Conservation (phyloP, 805 yeast genomes). For the Wickerhamomyces bovis region DNA sequence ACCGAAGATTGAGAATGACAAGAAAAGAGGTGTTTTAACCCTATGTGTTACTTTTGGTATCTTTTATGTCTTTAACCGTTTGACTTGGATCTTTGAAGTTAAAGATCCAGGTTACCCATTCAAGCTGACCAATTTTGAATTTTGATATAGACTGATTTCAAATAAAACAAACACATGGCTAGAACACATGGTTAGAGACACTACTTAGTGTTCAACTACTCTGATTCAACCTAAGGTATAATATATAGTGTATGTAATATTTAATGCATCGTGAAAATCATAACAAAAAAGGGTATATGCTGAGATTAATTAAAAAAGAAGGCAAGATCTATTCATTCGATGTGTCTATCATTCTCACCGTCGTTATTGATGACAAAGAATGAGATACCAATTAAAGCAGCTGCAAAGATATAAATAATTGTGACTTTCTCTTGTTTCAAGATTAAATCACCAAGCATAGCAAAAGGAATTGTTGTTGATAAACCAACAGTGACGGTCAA, state of each 20-base stretch:
- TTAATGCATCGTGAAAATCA: not conserved
- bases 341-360: slow-evolving; percentile 53
- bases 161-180: too few species aligned
- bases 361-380: slow-evolving; percentile 79
- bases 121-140: slow-evolving; percentile 17
- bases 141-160: not conserved
- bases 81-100: slow-evolving; percentile 15
- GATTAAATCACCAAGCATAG: slow-evolving; percentile 84
- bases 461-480: slow-evolving; percentile 88
- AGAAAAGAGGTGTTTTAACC: slow-evolving; percentile 4
- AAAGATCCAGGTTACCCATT: slow-evolving; percentile 17
- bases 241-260: not conserved
- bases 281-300: not conserved
- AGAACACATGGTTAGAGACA: too few species aligned
- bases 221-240: not conserved
- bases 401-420: slow-evolving; percentile 68
- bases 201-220: too few species aligned
- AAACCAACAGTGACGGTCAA: slow-evolving; percentile 93
- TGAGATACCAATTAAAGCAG: slow-evolving; percentile 70
- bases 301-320: not conserved
- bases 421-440: slow-evolving; percentile 61
- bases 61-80: slow-evolving; percentile 15
- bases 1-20: slow-evolving; percentile 19
- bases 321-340: slow-evolving; percentile 13
- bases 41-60: slow-evolving; percentile 10